Evolutionary conservation across 2,329 filamentous ascomycete species (phyloP), one percentile per base, ranked within the genome.

Genomic region (Paraphoma chrysanthemicola): DNA sequence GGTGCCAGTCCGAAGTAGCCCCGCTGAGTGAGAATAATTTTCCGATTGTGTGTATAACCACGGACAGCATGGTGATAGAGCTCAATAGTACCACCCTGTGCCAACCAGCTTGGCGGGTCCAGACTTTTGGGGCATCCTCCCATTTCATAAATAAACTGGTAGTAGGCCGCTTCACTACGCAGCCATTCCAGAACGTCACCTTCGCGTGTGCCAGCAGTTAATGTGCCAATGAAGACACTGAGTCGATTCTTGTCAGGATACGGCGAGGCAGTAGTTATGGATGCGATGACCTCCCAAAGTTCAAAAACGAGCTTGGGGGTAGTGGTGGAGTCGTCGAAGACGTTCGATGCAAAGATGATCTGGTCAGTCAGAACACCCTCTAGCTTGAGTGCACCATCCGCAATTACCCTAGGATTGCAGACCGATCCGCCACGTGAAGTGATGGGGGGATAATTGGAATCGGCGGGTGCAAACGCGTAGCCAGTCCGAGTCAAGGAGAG

Each of bases 1-100:
- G 57, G 54, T 7, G 51, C 57, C 4, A 57, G 43, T 1, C 57
- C 57, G 2, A 54, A 29, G 18, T 54, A 57, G 4, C 57, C 57
- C 11, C 51, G 54, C 16, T 47, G 17, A 3, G 54, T 60, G 2
- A 60, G 23, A 1, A 57, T 44, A 18, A 60, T 31, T 23, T 48
- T 54, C 11, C 56, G 48, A 9, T 51, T 47, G 17, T 51, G 49
- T 1, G 51, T 60, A 36, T 52, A 41, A 17, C 53, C 38, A 11
- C 44, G 43, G 12, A 60, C 46, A 3, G 44, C 50, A 7, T 43
- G 38, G 18, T 51, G 47, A 11, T 54, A 46, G 4, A 56, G 43
- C 9, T 51, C 16, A 11, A 50, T 45, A 1, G 44, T 45, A 16
- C 29, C 42, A 23, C 6, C 14, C 17, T 42, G 9, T 14, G 51